Conservation (phyloP, 441 rosid species). For the Sinapis alba region DNA sequence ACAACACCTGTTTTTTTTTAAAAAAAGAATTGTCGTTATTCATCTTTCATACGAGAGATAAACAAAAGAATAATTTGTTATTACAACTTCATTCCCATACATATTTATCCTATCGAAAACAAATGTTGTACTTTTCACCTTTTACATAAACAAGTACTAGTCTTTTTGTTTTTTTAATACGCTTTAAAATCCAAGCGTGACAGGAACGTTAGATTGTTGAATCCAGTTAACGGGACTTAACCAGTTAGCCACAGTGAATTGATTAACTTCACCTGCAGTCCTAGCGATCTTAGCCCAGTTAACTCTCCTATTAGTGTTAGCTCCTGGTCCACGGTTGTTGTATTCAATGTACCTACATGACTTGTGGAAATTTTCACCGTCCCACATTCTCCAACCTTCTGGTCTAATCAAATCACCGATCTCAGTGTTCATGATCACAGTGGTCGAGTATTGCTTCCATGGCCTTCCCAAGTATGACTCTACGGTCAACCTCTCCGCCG, state of each 20-base stretch:
- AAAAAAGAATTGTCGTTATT: background rate
- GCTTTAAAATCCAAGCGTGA: conserved; percentile 36
- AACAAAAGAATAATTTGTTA: background rate
- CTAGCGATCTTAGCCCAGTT: conserved; percentile 41
- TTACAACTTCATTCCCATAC: conserved; percentile 29
- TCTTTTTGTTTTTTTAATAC: background rate
- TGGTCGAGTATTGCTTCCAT: conserved; percentile 45
- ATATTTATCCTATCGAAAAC: conserved; percentile 13
- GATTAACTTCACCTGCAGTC: conserved; percentile 36
- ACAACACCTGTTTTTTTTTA: background rate
- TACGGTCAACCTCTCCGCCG: conserved; percentile 41
- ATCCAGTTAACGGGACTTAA: conserved; percentile 43
- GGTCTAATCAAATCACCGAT: conserved; percentile 45
- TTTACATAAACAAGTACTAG: conserved; percentile 31
- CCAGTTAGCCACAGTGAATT: conserved; percentile 43
- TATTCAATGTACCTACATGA: conserved; percentile 39
- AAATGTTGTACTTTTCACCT: conserved; percentile 29
- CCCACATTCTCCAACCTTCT: conserved; percentile 45
- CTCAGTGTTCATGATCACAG: conserved; percentile 36
- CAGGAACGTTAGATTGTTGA: conserved; percentile 41
- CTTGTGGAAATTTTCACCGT: conserved; percentile 35
- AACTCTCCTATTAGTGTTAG: conserved; percentile 43
- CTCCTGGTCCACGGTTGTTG: conserved; percentile 46
- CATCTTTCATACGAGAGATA: background rate
- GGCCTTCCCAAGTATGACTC: conserved; percentile 53